These are phyloP conservation scores for Tirmania nivea DNA, from an alignment of 495 filamentous ascomycete species.

Conservation along the genomic window DNA sequence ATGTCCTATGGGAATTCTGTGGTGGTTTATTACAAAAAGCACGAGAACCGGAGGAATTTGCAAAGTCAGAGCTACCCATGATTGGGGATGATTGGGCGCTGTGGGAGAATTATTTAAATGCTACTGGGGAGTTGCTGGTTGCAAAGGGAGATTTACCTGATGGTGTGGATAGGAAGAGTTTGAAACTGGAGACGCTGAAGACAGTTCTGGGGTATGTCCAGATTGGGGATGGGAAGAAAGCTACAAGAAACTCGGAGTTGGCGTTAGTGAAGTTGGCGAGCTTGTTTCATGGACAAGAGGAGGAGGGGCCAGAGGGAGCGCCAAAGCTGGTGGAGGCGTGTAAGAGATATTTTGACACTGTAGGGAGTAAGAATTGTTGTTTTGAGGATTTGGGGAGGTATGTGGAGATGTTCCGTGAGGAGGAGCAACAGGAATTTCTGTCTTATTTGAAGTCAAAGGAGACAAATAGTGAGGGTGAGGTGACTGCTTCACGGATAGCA, in stretches of 20 bases:
- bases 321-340: slow-evolving; percentile 24
- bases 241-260: slow-evolving; percentile 20
- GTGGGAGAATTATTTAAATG: slow-evolving; percentile 27
- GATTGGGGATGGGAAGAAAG: slow-evolving; percentile 6
- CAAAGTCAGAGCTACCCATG: slow-evolving; percentile 8
- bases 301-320: slow-evolving; percentile 17
- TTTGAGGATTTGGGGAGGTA: slow-evolving; percentile 33
- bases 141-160: slow-evolving; percentile 14
- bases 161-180: background rate
- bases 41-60: background rate
- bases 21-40: slow-evolving; percentile 23
- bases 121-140: slow-evolving; percentile 17
- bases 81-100: slow-evolving; percentile 34
- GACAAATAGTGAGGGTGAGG: slow-evolving; percentile 9
- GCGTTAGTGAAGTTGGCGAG: slow-evolving; percentile 17
- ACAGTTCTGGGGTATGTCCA: background rate
- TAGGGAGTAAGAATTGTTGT: slow-evolving; percentile 30
- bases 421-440: slow-evolving; percentile 22
- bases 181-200: slow-evolving; percentile 6
- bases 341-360: slow-evolving; percentile 29
- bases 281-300: slow-evolving; percentile 16
- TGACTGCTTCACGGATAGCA: slow-evolving; percentile 17
- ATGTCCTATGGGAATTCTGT: slow-evolving; percentile 25
- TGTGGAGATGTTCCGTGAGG: slow-evolving; percentile 23
- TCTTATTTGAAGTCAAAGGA: slow-evolving; percentile 17